These are phyloP conservation scores for Porcisia deanei DNA, from an alignment of 208 protist species.

Conservation along the genomic window DNA sequence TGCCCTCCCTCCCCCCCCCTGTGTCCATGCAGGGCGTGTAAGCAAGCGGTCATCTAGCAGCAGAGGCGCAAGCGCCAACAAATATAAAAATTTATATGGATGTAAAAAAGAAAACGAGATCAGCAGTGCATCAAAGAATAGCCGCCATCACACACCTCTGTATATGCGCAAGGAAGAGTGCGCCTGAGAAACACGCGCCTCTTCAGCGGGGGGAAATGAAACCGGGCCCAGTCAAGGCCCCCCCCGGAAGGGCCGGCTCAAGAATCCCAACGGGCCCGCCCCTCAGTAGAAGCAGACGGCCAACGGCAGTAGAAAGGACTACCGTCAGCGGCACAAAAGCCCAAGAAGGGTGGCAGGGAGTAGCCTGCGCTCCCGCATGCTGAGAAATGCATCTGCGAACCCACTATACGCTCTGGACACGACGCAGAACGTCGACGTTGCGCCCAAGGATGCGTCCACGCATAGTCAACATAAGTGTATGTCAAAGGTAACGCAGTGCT, in stretches of 20 bases:
- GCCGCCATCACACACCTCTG: neutral
- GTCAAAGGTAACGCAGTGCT: neutral
- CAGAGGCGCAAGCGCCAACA: too few relatives aligned
- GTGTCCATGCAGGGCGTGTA: too few relatives aligned
- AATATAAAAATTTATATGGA: too few relatives aligned
- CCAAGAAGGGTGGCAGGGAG: conserved; percentile 16
- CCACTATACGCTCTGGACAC: conserved; percentile 17
- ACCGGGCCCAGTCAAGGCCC: neutral
- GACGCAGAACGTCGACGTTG: conserved; percentile 4
- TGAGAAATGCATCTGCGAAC: neutral
- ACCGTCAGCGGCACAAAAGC: conserved; percentile 25
- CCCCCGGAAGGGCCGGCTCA: neutral
- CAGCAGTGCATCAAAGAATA: too few relatives aligned
- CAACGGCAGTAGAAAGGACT: conserved; percentile 10
- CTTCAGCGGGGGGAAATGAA: neutral
- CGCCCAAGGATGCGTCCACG: conserved; percentile 3
- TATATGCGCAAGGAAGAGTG: neutral
- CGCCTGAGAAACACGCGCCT: neutral
- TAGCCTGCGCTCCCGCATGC: neutral
- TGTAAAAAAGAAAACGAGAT: neutral
- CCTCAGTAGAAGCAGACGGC: neutral
- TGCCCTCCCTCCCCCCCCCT: too few relatives aligned
- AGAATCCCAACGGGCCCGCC: neutral
- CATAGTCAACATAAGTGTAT: conserved; percentile 6
- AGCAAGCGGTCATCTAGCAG: too few relatives aligned